phyloP scores from a whole-genome alignment of 2,329 filamentous ascomycete species.

The Pestalotiopsis sp. region DNA sequence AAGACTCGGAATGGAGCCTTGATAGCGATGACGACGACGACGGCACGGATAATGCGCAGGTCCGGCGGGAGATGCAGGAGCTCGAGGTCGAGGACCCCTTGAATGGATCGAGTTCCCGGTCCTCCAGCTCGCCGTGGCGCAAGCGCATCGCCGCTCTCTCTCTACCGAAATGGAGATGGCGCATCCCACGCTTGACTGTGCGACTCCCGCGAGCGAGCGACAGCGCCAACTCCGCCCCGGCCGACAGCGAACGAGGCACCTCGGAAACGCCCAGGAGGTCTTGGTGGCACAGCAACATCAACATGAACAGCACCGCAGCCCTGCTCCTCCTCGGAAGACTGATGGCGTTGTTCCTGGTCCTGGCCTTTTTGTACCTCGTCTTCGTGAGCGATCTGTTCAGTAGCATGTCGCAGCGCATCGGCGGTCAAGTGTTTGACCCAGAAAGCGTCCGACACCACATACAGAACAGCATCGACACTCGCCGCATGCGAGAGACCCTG shows the following conservation, averaged over 20 bases:
- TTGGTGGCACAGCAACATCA: constrained; percentile 39
- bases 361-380: constrained; percentile 79
- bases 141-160: constrained; percentile 56
- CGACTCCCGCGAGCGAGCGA: constrained; percentile 45
- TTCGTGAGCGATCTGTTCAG: constrained; percentile 85
- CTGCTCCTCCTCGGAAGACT: constrained; percentile 72
- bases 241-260: constrained; percentile 16
- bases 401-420: constrained; percentile 62
- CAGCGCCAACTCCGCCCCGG: constrained; percentile 23
- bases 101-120: constrained; percentile 32
- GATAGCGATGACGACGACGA: constrained; percentile 37
- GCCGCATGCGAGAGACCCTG: constrained; percentile 72
- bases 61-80: constrained; percentile 84
- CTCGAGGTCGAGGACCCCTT: constrained; percentile 79
- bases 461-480: constrained; percentile 71
- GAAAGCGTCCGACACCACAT: constrained; percentile 79
- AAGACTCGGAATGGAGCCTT: constrained; percentile 50
- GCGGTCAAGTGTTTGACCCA: constrained; percentile 76
- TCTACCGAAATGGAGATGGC: constrained; percentile 58
- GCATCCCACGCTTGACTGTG: constrained; percentile 52
- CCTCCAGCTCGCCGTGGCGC: constrained; percentile 44
- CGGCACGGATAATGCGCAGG: constrained; percentile 60
- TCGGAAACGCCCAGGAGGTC: constrained; percentile 25
- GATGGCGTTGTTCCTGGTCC: constrained; percentile 73
- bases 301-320: constrained; percentile 45